A percentile compares a stretch with the other conserved stretches of the same genome.
These are phyloP conservation scores for Ceratocystis destructans DNA, from an alignment of 2,329 filamentous ascomycete genomes.

Conservation along the genomic window DNA sequence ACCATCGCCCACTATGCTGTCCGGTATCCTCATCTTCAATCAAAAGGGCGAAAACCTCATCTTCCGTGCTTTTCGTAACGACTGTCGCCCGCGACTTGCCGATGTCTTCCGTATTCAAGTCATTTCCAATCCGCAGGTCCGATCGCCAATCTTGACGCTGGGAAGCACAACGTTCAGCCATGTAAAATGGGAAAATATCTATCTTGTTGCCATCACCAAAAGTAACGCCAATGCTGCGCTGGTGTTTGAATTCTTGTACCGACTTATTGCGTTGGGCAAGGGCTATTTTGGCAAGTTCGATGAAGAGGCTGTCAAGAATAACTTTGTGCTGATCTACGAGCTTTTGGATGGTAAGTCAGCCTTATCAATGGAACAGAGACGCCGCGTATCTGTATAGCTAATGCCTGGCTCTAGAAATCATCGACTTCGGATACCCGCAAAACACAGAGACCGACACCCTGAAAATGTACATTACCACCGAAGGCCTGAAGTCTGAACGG, in stretches of 20 bases:
- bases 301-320: conserved; percentile 99
- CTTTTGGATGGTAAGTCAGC: conserved; percentile 62
- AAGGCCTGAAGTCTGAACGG: conserved; percentile 87
- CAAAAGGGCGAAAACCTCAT: conserved; percentile 99
- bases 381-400: background rate
- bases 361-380: background rate
- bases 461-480: conserved; percentile 99
- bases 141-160: conserved; percentile 91
- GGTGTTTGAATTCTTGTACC: conserved; percentile 95
- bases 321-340: conserved; percentile 98
- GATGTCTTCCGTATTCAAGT: conserved; percentile 99
- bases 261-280: conserved; percentile 75
- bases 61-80: conserved; percentile 95
- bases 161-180: conserved; percentile 98
- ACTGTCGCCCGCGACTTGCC: conserved; percentile 91
- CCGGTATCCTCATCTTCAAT: conserved; percentile 95
- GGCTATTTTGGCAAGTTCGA: conserved; percentile 99
- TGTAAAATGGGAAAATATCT: conserved; percentile 99
- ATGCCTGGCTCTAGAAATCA: conserved; percentile 54
- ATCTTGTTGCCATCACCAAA: conserved; percentile 92
- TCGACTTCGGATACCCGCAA: conserved; percentile 97
- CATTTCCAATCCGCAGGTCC: conserved; percentile 94
- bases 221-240: conserved; percentile 98
- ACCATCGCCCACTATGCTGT: conserved; percentile 52
- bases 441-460: conserved; percentile 97